Percentiles rank a stretch among this genome's conserved stretches.
phyloP scores from a whole-genome alignment of 1,139 yeast species.

The Groenewaldozyma auringiensis region DNA sequence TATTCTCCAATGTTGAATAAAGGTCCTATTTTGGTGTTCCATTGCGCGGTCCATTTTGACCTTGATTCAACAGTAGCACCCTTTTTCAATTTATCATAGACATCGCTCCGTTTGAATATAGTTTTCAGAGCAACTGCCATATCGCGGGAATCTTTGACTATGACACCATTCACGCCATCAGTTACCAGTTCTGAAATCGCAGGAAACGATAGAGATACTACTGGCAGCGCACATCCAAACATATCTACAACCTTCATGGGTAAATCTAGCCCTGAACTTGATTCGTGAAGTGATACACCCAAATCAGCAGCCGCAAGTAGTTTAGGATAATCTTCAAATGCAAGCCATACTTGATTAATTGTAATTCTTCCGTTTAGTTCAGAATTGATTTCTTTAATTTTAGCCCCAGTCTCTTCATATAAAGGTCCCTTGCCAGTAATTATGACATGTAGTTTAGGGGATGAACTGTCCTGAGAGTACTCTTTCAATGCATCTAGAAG shows the following conservation, averaged over 20 bases:
- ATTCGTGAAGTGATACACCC: conserved; percentile 83
- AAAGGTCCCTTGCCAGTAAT: conserved; percentile 96
- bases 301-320: conserved; percentile 72
- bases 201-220: conserved; percentile 64
- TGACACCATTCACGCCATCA: conserved; percentile 40
- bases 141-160: conserved; percentile 39
- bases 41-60: conserved; percentile 67
- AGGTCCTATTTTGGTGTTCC: conserved; percentile 44
- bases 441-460: conserved; percentile 52
- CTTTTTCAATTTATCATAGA: conserved; percentile 37
- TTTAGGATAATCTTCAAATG: conserved; percentile 71
- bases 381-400: conserved; percentile 27
- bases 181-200: conserved; percentile 40
- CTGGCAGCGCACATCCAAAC: conserved; percentile 96
- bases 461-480: conserved; percentile 40
- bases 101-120: conserved; percentile 38
- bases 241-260: conserved; percentile 97
- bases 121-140: conserved; percentile 44
- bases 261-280: conserved; percentile 87
- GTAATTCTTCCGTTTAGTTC: conserved; percentile 40
- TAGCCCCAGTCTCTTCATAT: conserved; percentile 42
- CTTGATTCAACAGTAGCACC: conserved; percentile 70
- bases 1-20: conserved; percentile 33
- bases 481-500: conserved; percentile 58
- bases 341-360: conserved; percentile 67